These are phyloP conservation scores for Isabelozyma heimii DNA, from an alignment of 805 yeast species.

Conservation along the genomic window DNA sequence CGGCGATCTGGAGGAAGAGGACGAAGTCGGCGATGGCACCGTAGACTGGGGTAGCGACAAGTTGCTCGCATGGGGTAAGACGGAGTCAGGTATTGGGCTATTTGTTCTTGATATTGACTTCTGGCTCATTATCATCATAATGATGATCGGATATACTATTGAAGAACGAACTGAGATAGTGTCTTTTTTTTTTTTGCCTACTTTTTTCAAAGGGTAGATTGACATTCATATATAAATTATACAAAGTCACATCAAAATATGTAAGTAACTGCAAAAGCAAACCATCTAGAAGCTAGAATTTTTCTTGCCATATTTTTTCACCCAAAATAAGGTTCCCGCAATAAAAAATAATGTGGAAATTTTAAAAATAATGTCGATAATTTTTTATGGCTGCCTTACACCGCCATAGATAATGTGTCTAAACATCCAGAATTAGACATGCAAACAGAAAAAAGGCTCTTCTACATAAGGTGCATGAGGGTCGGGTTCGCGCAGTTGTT, in stretches of 20 bases:
- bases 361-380: too few species aligned
- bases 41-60: background rate
- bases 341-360: too few species aligned
- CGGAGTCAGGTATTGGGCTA: background rate
- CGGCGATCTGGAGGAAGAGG: background rate
- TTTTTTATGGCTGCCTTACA: too few species aligned
- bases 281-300: background rate
- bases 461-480: too few species aligned
- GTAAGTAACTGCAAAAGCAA: background rate
- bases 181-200: too few species aligned
- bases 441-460: too few species aligned
- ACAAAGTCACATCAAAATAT: background rate
- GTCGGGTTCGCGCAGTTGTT: too few species aligned
- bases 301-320: background rate
- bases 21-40: background rate
- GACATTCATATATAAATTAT: too few species aligned
- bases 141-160: background rate
- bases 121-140: background rate
- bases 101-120: background rate
- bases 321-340: background rate
- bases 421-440: too few species aligned
- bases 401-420: too few species aligned
- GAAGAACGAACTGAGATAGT: too few species aligned
- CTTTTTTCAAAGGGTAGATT: too few species aligned
- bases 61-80: background rate